These are phyloP conservation scores for Amniculicola lignicola DNA, from an alignment of 495 filamentous ascomycete species.

Conservation along the genomic window DNA sequence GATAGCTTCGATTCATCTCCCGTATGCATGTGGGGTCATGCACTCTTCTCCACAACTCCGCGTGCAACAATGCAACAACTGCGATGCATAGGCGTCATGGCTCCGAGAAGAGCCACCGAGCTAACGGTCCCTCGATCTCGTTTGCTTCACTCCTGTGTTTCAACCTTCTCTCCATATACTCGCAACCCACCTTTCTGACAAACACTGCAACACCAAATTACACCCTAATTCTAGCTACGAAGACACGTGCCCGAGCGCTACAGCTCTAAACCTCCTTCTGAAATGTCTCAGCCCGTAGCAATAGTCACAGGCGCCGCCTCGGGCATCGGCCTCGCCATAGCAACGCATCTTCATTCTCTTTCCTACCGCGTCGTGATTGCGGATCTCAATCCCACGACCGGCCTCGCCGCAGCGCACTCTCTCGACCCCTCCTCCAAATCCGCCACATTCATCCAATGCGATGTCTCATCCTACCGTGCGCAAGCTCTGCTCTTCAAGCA, in stretches of 20 bases:
- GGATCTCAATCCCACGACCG: slow-evolving; percentile 44
- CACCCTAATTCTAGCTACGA: no score
- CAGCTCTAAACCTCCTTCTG: no score
- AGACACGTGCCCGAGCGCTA: no score
- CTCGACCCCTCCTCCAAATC: slow-evolving; percentile 27
- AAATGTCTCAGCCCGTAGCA: slow-evolving; percentile 28
- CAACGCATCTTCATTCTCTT: slow-evolving; percentile 41
- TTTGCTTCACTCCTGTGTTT: no score
- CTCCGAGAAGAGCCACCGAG: not conserved
- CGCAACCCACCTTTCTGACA: not conserved
- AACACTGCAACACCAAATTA: no score
- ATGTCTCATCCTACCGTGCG: slow-evolving; percentile 42
- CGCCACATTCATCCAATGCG: slow-evolving; percentile 39
- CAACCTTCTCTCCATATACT: no score
- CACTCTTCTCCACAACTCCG: slow-evolving; percentile 1
- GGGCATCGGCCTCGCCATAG: slow-evolving; percentile 48
- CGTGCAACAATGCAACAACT: not conserved
- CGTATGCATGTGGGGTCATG: slow-evolving; percentile 13
- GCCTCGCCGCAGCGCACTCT: slow-evolving; percentile 11
- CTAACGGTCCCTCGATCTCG: no score
- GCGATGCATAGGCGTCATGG: not conserved
- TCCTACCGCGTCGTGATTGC: slow-evolving; percentile 43
- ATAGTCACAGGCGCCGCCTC: slow-evolving; percentile 46
- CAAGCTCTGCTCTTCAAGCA: slow-evolving; percentile 44
- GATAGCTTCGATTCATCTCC: not conserved